Base-by-base conservation (phyloP, 2,329 filamentous ascomycete species). In the Penicillium sp. region DNA sequence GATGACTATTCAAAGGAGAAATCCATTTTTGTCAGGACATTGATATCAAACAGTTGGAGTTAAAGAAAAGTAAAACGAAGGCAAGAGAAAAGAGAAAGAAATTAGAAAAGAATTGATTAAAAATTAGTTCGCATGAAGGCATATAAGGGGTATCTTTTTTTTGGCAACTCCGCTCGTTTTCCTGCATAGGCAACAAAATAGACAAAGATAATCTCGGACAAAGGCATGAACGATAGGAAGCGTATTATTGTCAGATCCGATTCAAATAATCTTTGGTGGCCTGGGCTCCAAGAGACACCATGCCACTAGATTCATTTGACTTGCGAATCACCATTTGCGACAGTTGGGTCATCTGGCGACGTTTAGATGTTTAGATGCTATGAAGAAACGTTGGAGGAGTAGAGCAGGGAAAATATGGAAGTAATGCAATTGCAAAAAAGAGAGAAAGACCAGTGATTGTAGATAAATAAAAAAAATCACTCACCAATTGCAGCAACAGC, bases 401-500 rank as follows among this genome's bases (percentile, higher is more conserved):
- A 24, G 42, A 53, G 9, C 56, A 28, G 52, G 28, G 6, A 43
- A 38, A 26, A 43, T 14, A 12, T 43, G 40, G 40, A 35, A 35
- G 16, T 16, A 16, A 16, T 35, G 2, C 11, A 16, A 35, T 14
- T 14, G 16, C 14, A 16, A 6, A 16, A 54, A 38, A 55, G 24
- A 20, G 42, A 35, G 28, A 28, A 23, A 51, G 18, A 55, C 42
- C 20, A 35, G 47, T 3, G 47, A 35, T 55, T 21, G 50, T 18
- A 46, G 24, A 47, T 26, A 46, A 59, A 57, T 23, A 18, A 52
- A 48, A 47, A 56, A 40, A 18, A 49, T 66, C 56, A 76, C 74
- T 75, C 63, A 77, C 75, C 66, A 48, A 72, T 65, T 61, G 72
- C 68, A 60, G 71, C 64, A 60, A 67, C 63, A 16, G 68, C 63